Percentiles rank a stretch among this genome's conserved stretches.
phyloP scores from a whole-genome alignment of 768 basidiomycete genomes.

The Tricholoma furcatifolium region DNA sequence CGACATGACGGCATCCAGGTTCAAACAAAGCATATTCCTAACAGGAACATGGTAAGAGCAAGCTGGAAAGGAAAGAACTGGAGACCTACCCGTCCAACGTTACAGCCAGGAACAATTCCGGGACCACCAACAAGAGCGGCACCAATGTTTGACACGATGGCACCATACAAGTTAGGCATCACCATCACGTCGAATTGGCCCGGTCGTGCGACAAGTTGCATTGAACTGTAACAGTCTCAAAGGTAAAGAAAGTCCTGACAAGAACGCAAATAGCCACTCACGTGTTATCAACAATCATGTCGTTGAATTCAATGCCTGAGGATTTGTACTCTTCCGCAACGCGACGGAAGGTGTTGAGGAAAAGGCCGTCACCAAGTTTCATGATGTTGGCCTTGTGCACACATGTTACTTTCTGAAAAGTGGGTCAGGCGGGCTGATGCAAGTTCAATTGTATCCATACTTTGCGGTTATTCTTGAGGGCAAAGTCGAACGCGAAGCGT shows the following conservation, averaged over 20 bases:
- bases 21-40: conserved; percentile 98
- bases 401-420: conserved; percentile 90
- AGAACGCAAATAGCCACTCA: conserved; percentile 31
- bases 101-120: conserved; percentile 97
- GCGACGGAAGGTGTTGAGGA: conserved; percentile 96
- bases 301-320: conserved; percentile 87
- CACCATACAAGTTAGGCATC: conserved; percentile 97
- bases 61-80: background rate
- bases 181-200: conserved; percentile 99
- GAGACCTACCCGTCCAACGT: conserved; percentile 81
- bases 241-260: conserved; percentile 4
- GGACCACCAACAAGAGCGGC: conserved; percentile 98
- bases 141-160: conserved; percentile 97
- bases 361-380: conserved; percentile 99
- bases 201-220: conserved; percentile 98
- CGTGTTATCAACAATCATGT: conserved; percentile 99
- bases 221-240: conserved; percentile 62
- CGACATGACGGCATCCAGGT: conserved; percentile 95
- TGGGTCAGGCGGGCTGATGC: conserved; percentile 1
- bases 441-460: conserved; percentile 34
- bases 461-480: conserved; percentile 97
- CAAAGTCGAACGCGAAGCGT: conserved; percentile 98
- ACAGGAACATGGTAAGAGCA: conserved; percentile 7
- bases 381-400: conserved; percentile 99
- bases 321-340: conserved; percentile 97